phyloP scores from a whole-genome alignment of 2,329 filamentous ascomycete species.

The Aspergillus sergii region DNA sequence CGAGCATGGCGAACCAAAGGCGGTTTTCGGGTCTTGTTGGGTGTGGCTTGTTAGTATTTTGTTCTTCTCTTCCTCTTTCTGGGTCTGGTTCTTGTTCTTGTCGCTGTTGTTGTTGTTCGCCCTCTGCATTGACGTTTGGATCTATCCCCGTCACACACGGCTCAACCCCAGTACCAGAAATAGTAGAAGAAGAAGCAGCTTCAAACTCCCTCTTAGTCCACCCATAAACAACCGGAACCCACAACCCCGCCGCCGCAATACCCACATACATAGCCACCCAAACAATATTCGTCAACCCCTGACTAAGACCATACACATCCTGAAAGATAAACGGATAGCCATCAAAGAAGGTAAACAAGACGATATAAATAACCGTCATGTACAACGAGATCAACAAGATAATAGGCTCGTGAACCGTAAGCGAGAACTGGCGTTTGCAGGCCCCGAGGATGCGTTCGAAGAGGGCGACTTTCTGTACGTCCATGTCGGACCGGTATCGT shows the following conservation, averaged over 20 bases:
- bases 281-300: constrained; percentile 51
- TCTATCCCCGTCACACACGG: too few species aligned
- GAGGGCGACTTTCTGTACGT: background rate
- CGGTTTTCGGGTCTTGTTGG: constrained; percentile 53
- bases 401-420: constrained; percentile 23
- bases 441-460: background rate
- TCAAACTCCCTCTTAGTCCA: constrained; percentile 50
- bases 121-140: too few species aligned
- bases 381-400: constrained; percentile 27
- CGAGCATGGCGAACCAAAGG: constrained; percentile 58
- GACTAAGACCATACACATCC: constrained; percentile 50
- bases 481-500: constrained; percentile 50
- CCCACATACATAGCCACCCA: constrained; percentile 55
- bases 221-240: constrained; percentile 51
- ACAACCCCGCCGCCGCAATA: constrained; percentile 38
- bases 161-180: too few species aligned
- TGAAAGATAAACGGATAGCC: constrained; percentile 56
- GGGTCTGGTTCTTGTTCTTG: background rate
- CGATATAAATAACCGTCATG: constrained; percentile 32
- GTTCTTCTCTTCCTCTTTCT: background rate
- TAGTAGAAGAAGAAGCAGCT: constrained; percentile 26
- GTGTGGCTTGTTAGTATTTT: background rate
- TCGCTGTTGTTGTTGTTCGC: too few species aligned
- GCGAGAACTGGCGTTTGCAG: constrained; percentile 25
- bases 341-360: constrained; percentile 40